Evolutionary conservation across 495 filamentous ascomycete genomes (phyloP).

Genomic region (Trichoderma virens): DNA sequence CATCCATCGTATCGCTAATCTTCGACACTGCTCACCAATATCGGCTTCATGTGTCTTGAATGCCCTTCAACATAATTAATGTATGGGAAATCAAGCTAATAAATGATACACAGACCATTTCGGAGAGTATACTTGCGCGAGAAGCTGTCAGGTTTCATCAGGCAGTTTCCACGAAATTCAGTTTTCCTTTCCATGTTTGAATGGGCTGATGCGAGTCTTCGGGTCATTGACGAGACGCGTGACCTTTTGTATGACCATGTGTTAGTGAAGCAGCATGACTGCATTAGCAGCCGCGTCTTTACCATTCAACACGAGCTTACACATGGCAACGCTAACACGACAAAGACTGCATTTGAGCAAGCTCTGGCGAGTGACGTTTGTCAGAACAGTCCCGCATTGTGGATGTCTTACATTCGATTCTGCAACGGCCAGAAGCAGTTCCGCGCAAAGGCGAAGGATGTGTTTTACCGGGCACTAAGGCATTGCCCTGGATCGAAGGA

Average conservation of each 20-base stretch:
- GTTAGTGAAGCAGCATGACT: slow-evolving; percentile 32
- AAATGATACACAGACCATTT: slow-evolving; percentile 39
- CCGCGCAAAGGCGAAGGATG: slow-evolving; percentile 31
- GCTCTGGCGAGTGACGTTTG: slow-evolving; percentile 44
- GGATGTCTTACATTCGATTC: slow-evolving; percentile 61
- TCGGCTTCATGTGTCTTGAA: too few species aligned
- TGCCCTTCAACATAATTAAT: too few species aligned
- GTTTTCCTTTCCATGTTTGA: slow-evolving; percentile 64
- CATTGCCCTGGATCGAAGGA: slow-evolving; percentile 74
- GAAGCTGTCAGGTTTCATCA: slow-evolving; percentile 50
- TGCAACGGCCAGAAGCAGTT: slow-evolving; percentile 19
- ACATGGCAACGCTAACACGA: slow-evolving; percentile 51
- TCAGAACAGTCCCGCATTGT: slow-evolving; percentile 43
- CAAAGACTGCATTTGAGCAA: slow-evolving; percentile 62
- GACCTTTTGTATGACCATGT: slow-evolving; percentile 44
- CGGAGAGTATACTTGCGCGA: slow-evolving; percentile 55
- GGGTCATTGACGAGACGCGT: slow-evolving; percentile 66
- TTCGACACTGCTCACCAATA: too few species aligned
- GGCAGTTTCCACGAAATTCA: slow-evolving; percentile 66
- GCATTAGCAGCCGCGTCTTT: slow-evolving; percentile 53
- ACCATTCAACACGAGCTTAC: slow-evolving; percentile 58
- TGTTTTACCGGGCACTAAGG: slow-evolving; percentile 61
- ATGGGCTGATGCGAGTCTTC: slow-evolving; percentile 61
- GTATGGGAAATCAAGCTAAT: slow-evolving; percentile 15
- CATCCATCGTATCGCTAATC: too few species aligned